Conservation (phyloP, 2,329 filamentous ascomycete species). For the Periconia sp. region DNA sequence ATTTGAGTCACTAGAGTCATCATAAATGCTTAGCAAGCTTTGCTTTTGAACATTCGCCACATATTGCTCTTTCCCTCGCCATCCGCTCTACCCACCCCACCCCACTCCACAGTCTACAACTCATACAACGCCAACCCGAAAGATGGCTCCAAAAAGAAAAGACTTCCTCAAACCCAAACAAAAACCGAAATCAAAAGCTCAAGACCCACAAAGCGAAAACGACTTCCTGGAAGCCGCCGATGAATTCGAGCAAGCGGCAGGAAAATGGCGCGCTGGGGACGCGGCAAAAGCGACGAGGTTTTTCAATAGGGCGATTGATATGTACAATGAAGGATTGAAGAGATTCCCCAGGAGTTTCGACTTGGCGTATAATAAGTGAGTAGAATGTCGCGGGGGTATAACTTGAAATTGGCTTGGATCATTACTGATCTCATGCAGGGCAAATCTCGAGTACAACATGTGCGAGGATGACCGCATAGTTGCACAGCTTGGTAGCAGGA, state of each 20-base stretch:
- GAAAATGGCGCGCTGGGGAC: conserved; percentile 77
- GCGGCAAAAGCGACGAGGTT: conserved; percentile 68
- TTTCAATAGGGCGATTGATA: conserved; percentile 68
- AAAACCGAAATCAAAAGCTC: conserved; percentile 23
- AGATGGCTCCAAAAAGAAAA: conserved; percentile 40
- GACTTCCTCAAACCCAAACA: conserved; percentile 37
- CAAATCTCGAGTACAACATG: conserved; percentile 72
- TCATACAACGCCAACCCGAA: no score
- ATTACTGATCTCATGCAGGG: conserved; percentile 51
- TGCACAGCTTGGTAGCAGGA: conserved; percentile 61
- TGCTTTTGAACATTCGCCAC: no score
- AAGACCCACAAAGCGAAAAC: conserved; percentile 67
- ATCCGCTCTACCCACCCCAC: no score
- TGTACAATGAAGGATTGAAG: conserved; percentile 68
- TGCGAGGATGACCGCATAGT: conserved; percentile 69
- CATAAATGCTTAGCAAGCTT: no score
- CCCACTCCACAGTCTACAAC: no score
- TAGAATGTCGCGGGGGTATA: no score
- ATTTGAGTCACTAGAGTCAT: no score
- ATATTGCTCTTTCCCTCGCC: no score
- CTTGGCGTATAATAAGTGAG: conserved; percentile 76
- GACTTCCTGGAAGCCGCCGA: conserved; percentile 73
- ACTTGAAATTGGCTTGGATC: no score
- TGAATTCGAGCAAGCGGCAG: conserved; percentile 72
- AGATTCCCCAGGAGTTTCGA: conserved; percentile 70